Percentiles rank a stretch among this genome's conserved stretches.
Conservation (phyloP, 2,329 filamentous ascomycete species). For the Xylariaceae sp. region DNA sequence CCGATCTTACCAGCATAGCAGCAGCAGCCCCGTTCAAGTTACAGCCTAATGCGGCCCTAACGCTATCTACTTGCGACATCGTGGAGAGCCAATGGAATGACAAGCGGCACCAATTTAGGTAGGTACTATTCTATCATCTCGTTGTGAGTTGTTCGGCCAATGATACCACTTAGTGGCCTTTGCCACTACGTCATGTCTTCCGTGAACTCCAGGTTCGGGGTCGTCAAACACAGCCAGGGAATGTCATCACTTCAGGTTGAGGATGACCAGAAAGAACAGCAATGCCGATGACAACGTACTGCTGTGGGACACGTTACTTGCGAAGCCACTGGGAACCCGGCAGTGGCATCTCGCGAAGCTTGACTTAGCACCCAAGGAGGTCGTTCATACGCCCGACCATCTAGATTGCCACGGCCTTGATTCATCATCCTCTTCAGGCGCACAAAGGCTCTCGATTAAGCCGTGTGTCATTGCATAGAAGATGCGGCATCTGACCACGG, state of each 20-base stretch:
- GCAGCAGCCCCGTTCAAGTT: constrained; percentile 3
- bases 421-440: constrained; percentile 1
- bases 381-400: constrained; percentile 1
- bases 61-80: not conserved
- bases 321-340: constrained; percentile 14
- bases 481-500: constrained; percentile 3
- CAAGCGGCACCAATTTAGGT: not conserved
- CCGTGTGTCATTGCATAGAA: constrained; percentile 1
- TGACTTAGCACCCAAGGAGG: not conserved
- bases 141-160: not conserved
- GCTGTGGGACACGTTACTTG: not conserved
- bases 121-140: not conserved
- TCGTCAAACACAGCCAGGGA: not conserved
- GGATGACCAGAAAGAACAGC: not conserved
- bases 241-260: constrained; percentile 2
- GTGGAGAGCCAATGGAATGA: not conserved
- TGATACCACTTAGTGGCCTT: not conserved
- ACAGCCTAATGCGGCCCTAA: constrained; percentile 15
- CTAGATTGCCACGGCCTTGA: constrained; percentile 1
- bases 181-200: constrained; percentile 7
- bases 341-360: constrained; percentile 8
- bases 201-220: not conserved
- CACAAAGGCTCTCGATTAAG: not conserved
- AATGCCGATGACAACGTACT: constrained; percentile 2
- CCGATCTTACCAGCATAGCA: not conserved